Evolutionary conservation across 805 yeast species (phyloP).

Genomic region (Saturnispora kantuleensis): DNA sequence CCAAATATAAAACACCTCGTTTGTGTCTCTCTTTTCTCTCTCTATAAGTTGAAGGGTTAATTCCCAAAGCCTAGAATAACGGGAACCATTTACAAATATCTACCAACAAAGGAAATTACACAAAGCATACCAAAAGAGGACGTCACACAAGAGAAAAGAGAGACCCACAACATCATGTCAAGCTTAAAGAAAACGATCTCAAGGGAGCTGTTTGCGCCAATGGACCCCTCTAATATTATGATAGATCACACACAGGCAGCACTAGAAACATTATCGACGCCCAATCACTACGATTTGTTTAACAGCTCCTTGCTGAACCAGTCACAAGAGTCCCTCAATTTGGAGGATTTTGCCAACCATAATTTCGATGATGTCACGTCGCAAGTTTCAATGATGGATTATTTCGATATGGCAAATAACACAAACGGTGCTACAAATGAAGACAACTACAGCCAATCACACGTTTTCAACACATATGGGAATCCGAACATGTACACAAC

Average conservation of each 20-base stretch:
- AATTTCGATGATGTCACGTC: background rate
- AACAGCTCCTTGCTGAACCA: conserved; percentile 3
- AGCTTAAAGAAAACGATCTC: conserved; percentile 2
- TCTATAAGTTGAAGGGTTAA: too few relatives aligned
- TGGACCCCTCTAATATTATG: conserved; percentile 4
- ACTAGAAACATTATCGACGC: background rate
- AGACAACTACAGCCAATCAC: conserved; percentile 1
- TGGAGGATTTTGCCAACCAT: conserved; percentile 2
- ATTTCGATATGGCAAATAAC: background rate
- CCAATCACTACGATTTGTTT: conserved; percentile 1
- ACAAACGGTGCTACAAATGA: background rate
- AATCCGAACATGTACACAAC: conserved; percentile 3
- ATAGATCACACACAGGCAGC: background rate
- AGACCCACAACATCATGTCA: background rate
- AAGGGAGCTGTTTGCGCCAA: background rate
- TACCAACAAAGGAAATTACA: too few relatives aligned
- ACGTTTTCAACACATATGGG: conserved; percentile 7
- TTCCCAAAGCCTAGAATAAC: too few relatives aligned
- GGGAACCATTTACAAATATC: too few relatives aligned
- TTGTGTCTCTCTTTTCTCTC: too few relatives aligned
- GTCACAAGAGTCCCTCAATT: conserved; percentile 7
- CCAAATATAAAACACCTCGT: too few relatives aligned
- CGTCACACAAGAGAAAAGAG: too few relatives aligned
- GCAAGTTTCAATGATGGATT: background rate
- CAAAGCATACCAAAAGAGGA: too few relatives aligned